A percentile compares a stretch with the other conserved stretches of the same genome.
Conservation (phyloP, 1,139 yeast species). For the Scheffersomyces quercinus region DNA sequence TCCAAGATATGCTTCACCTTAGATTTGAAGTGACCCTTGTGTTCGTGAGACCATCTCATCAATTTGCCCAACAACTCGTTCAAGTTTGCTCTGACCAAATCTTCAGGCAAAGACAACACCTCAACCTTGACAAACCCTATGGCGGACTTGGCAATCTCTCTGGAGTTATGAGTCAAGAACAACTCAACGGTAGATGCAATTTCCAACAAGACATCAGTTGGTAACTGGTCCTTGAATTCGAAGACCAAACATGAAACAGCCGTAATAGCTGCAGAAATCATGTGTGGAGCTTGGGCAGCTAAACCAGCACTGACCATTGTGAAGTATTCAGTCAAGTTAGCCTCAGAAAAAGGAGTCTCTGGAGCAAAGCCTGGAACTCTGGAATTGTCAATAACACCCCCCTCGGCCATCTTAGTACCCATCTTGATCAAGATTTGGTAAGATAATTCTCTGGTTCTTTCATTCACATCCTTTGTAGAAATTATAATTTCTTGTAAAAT, state of each 20-base stretch:
- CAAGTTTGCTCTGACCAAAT: slow-evolving; percentile 67
- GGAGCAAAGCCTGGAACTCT: slow-evolving; percentile 69
- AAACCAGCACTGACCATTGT: slow-evolving; percentile 96
- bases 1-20: slow-evolving; percentile 92
- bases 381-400: slow-evolving; percentile 67
- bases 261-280: slow-evolving; percentile 94
- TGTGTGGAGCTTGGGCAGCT: slow-evolving; percentile 90
- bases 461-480: slow-evolving; percentile 92
- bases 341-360: slow-evolving; percentile 60
- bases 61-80: slow-evolving; percentile 66
- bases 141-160: slow-evolving; percentile 92
- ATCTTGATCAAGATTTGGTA: slow-evolving; percentile 74
- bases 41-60: slow-evolving; percentile 94
- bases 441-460: slow-evolving; percentile 83
- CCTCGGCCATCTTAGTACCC: slow-evolving; percentile 76
- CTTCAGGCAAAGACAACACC: slow-evolving; percentile 81
- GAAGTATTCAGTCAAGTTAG: slow-evolving; percentile 77
- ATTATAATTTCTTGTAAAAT: slow-evolving; percentile 84
- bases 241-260: slow-evolving; percentile 84
- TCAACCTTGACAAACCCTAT: slow-evolving; percentile 94
- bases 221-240: slow-evolving; percentile 72
- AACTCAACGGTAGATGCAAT: slow-evolving; percentile 86
- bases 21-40: slow-evolving; percentile 89
- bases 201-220: slow-evolving; percentile 62
- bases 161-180: slow-evolving; percentile 83